Base-by-base conservation (phyloP, 2,329 filamentous ascomycete genomes). In the Verticillium klebahnii region DNA sequence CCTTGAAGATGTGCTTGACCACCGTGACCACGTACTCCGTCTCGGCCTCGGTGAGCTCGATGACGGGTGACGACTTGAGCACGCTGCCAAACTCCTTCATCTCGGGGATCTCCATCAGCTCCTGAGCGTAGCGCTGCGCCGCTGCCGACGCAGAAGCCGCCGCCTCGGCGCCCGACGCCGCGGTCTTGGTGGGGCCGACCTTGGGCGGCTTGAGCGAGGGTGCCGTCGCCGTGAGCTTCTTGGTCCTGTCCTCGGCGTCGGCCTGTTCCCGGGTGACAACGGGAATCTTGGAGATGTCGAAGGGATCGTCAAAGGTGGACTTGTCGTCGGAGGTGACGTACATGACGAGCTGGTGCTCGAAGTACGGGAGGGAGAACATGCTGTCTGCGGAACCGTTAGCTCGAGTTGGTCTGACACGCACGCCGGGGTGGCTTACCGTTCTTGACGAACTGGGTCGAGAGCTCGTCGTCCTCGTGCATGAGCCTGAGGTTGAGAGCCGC, bases 1-100 rank as follows among this genome's bases (percentile, higher is more conserved):
- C 92, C 79, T 96, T 96, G 88, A 97, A 99, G 71, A 99, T 88
- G 74, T 99, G 95, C 82, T 99, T 99, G 77, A 97, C 86, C 25
- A 95, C 89, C 39, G 85, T 88, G 64, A 99, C 95, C 58, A 97
- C 93, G 70, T 99, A 99, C 77, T 99, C 95, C 23, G 94, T 98
- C 78, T 98, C 95, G 60, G 92, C 92, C 76, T 99, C 95, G 19
- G 95, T 98, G 65, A 99, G 88, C 77, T 97, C 94, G 67, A 96
- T 86, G 58, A 90, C 79, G 31, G 86, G 78, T 63, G 92, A 96
- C 54, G 93, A 97, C 80, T 97, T 98, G 81, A 99, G 90, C 14
- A 98, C 87, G 67, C 84, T 85, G 69, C 95, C 95, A 74, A 97
- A 97, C 67, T 90, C 88, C 72, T 90, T 90, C 82, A 99, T 87